Conservation (phyloP, 306 rosid species). For the cucumber (Cucumis sativus) region Cucumber_9930_V3 NC_026658.2:612501-613000, state of each 20-base stretch:
- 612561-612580: background rate
- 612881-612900: background rate
- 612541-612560: background rate
- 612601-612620: background rate
- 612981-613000: no score
- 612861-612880: background rate
- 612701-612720: no score
- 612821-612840: background rate
- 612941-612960: no score
- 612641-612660: no score
- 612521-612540: no score
- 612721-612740: no score
- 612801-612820: background rate
- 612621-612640: no score
- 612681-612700: no score
- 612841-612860: background rate
- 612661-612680: no score
- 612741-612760: background rate
- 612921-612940: background rate
- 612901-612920: background rate
- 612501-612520: no score
- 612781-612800: background rate
- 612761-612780: background rate
- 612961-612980: no score
- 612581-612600: background rate